Percentiles rank a stretch among this genome's conserved stretches.
phyloP scores from a whole-genome alignment of 352 stramenopile genomes.

The Phytophthora ramorum region DNA sequence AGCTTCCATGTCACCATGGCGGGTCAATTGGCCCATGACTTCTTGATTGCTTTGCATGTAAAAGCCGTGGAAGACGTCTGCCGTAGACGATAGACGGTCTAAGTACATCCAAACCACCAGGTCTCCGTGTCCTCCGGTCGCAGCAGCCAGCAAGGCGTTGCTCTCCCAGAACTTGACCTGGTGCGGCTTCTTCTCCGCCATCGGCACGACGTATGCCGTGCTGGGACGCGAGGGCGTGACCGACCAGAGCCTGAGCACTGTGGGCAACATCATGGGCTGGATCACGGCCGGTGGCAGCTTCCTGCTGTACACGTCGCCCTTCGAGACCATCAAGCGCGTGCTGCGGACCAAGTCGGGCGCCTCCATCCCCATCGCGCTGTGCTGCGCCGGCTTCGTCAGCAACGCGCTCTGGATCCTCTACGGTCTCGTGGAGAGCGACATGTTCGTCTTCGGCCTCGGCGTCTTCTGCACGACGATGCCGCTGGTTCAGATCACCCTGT shows the following conservation, averaged over 20 bases:
- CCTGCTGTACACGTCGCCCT: slow-evolving; percentile 36
- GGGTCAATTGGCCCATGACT: slow-evolving; percentile 27
- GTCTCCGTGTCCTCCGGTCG: slow-evolving; percentile 22
- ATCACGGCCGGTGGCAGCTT: slow-evolving; percentile 37
- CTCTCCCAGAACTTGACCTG: slow-evolving; percentile 41
- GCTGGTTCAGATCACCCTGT: slow-evolving; percentile 46
- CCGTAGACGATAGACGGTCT: too few relatives aligned
- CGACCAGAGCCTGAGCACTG: slow-evolving; percentile 23
- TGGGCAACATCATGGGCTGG: slow-evolving; percentile 36
- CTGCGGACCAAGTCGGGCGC: slow-evolving; percentile 32
- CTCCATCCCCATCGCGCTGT: slow-evolving; percentile 47
- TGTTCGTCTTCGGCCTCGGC: slow-evolving; percentile 46
- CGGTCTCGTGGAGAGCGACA: slow-evolving; percentile 37
- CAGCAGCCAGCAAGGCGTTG: slow-evolving; percentile 30
- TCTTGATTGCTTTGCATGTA: slow-evolving; percentile 33
- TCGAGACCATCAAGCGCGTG: slow-evolving; percentile 39
- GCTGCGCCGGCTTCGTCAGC: slow-evolving; percentile 35
- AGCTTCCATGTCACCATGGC: slow-evolving; percentile 16
- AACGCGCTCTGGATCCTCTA: slow-evolving; percentile 49
- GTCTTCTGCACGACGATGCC: slow-evolving; percentile 41
- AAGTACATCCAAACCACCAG: slow-evolving; percentile 36
- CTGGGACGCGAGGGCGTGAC: slow-evolving; percentile 37
- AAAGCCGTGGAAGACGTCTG: slow-evolving; percentile 29
- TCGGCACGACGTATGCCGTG: slow-evolving; percentile 38
- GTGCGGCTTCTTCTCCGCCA: slow-evolving; percentile 21